Percentiles rank a stretch among this genome's conserved stretches.
phyloP scores from a whole-genome alignment of 2,329 filamentous ascomycete genomes.

The Talaromyces sp. region DNA sequence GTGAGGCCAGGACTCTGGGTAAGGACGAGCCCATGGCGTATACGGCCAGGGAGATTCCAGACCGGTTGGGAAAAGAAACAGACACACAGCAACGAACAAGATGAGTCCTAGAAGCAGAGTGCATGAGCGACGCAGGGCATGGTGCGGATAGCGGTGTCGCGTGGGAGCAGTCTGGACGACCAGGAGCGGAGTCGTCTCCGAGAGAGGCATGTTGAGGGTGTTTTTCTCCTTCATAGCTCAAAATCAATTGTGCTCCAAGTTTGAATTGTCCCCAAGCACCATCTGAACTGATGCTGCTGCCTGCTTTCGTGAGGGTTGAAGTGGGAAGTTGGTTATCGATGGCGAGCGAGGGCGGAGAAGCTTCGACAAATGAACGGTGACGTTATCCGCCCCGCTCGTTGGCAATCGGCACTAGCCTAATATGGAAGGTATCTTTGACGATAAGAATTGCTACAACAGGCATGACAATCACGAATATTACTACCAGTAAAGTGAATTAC shows the following conservation, averaged over 20 bases:
- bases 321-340: not conserved
- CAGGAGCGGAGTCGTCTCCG: slow-evolving; percentile 40
- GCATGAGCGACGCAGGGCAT: slow-evolving; percentile 39
- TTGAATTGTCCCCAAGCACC: not conserved
- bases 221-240: slow-evolving; percentile 30
- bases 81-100: slow-evolving; percentile 33
- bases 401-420: not conserved
- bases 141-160: slow-evolving; percentile 39
- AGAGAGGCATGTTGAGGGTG: slow-evolving; percentile 25
- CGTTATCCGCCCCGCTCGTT: slow-evolving; percentile 1
- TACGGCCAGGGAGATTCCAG: slow-evolving; percentile 37
- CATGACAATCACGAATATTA: not conserved
- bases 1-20: slow-evolving; percentile 39
- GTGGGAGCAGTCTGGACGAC: slow-evolving; percentile 35
- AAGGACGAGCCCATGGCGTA: slow-evolving; percentile 34
- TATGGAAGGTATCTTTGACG: not conserved
- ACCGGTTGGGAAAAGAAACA: slow-evolving; percentile 39
- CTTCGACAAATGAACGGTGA: not conserved
- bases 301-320: not conserved
- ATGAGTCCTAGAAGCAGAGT: slow-evolving; percentile 34
- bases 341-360: not conserved
- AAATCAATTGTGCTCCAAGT: not conserved
- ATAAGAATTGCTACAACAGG: not conserved
- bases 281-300: not conserved
- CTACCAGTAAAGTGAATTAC: not conserved